Evolutionary conservation across 495 filamentous ascomycete genomes (phyloP).

Genomic region (Aspergillus homomorphus): DNA sequence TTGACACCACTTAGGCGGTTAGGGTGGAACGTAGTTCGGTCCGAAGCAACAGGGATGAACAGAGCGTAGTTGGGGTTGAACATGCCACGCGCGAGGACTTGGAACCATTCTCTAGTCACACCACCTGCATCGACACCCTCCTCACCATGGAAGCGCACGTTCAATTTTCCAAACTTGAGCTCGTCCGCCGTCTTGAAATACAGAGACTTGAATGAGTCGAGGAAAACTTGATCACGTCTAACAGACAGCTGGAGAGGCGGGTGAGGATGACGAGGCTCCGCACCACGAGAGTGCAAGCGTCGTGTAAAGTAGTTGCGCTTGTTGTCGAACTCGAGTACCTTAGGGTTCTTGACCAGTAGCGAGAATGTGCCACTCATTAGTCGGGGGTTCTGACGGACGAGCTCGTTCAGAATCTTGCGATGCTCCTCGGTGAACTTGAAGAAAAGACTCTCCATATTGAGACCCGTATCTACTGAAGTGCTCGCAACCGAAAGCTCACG

Average conservation of each 20-base stretch:
- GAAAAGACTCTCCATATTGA: constrained; percentile 85
- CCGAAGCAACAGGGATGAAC: constrained; percentile 94
- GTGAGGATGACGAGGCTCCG: constrained; percentile 61
- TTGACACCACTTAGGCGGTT: constrained; percentile 92
- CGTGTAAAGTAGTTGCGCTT: constrained; percentile 99
- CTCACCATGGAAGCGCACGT: constrained; percentile 94
- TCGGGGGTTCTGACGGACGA: constrained; percentile 93
- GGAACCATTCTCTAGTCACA: constrained; percentile 99
- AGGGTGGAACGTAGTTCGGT: constrained; percentile 97
- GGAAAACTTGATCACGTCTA: constrained; percentile 93
- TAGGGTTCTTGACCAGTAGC: constrained; percentile 93
- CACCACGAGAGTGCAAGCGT: constrained; percentile 74
- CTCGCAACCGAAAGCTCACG: constrained; percentile 74
- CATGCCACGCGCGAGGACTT: constrained; percentile 95
- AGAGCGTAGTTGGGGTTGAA: constrained; percentile 98
- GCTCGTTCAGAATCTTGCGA: constrained; percentile 95
- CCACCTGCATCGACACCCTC: constrained; percentile 97
- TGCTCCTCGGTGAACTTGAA: constrained; percentile 99
- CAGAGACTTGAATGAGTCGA: constrained; percentile 93
- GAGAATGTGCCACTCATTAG: constrained; percentile 98
- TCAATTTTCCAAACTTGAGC: constrained; percentile 97
- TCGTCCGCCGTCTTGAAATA: constrained; percentile 94
- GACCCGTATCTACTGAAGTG: constrained; percentile 64
- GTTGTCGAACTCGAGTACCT: constrained; percentile 98
- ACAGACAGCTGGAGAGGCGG: constrained; percentile 84